Conservation (phyloP, 176 grass and related monocot species). For the Puya raimondii region DNA sequence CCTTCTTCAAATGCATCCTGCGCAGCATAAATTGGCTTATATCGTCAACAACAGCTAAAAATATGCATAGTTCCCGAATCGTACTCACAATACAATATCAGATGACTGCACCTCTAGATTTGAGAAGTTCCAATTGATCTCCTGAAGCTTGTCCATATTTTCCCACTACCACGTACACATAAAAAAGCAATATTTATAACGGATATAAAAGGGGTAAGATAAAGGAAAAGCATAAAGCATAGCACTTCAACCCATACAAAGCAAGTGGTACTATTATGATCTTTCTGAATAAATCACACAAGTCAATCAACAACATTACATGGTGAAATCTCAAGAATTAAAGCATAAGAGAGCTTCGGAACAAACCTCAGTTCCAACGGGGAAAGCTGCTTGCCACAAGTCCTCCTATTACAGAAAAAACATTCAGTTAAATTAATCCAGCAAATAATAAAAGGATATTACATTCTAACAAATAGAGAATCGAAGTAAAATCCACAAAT, state of each 20-base stretch:
- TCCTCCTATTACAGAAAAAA: conserved; percentile 44
- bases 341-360: background rate
- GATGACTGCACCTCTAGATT: conserved; percentile 63
- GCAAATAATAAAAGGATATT: conserved; percentile 1
- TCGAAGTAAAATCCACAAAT: background rate
- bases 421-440: background rate
- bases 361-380: conserved; percentile 66
- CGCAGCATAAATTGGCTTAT: conserved; percentile 14
- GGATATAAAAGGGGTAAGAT: background rate
- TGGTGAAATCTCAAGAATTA: background rate
- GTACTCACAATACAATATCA: conserved; percentile 3
- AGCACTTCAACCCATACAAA: background rate
- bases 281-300: background rate
- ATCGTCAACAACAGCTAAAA: conserved; percentile 9
- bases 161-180: conserved; percentile 59
- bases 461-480: background rate
- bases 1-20: conserved; percentile 75
- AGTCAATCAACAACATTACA: conserved; percentile 2
- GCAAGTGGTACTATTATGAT: background rate
- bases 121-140: conserved; percentile 82
- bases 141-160: conserved; percentile 72
- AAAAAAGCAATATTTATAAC: conserved; percentile 1
- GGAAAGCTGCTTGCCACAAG: conserved; percentile 59
- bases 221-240: background rate
- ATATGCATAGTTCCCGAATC: background rate